Conservation (phyloP, 345 rosid genomes). For the Pugionium dolabratum region DNA sequence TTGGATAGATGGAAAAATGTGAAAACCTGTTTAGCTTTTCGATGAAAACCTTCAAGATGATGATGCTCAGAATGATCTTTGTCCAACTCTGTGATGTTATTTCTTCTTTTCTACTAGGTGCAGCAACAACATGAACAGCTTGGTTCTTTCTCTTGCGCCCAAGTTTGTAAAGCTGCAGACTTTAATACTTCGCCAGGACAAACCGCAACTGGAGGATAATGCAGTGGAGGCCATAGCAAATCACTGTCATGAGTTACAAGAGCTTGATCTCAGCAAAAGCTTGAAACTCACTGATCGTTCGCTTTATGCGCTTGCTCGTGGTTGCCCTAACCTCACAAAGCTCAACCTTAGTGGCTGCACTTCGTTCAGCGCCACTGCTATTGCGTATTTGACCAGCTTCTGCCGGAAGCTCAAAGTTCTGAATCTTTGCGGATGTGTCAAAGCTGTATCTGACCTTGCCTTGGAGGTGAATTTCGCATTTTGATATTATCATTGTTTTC, state of each 20-base stretch:
- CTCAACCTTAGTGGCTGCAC: conserved; percentile 96
- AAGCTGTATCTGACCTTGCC: conserved; percentile 75
- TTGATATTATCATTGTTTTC: too few relatives aligned
- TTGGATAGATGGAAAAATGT: too few relatives aligned
- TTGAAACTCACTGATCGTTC: conserved; percentile 76
- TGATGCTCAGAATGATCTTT: neutral
- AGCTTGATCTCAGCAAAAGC: conserved; percentile 96
- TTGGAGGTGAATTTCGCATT: conserved; percentile 52
- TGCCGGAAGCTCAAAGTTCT: conserved; percentile 64
- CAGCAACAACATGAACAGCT: conserved; percentile 71
- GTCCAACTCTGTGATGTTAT: too few relatives aligned
- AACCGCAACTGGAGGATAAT: conserved; percentile 80
- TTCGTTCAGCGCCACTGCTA: conserved; percentile 63
- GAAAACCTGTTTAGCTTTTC: neutral
- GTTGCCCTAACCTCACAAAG: conserved; percentile 75
- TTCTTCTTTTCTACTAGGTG: conserved; percentile 50
- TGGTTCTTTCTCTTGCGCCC: conserved; percentile 82
- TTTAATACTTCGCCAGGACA: conserved; percentile 79
- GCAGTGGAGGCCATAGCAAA: conserved; percentile 80
- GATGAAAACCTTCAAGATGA: neutral
- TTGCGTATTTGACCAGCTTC: conserved; percentile 57
- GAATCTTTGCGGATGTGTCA: conserved; percentile 91
- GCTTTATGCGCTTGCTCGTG: conserved; percentile 70
- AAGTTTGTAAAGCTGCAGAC: conserved; percentile 74
- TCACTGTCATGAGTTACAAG: conserved; percentile 77